A percentile compares a stretch with the other conserved stretches of the same genome.
These are phyloP conservation scores for Capniomyces stellatus DNA, from an alignment of 371 early-diverging fungal genomes.

Conservation along the genomic window DNA sequence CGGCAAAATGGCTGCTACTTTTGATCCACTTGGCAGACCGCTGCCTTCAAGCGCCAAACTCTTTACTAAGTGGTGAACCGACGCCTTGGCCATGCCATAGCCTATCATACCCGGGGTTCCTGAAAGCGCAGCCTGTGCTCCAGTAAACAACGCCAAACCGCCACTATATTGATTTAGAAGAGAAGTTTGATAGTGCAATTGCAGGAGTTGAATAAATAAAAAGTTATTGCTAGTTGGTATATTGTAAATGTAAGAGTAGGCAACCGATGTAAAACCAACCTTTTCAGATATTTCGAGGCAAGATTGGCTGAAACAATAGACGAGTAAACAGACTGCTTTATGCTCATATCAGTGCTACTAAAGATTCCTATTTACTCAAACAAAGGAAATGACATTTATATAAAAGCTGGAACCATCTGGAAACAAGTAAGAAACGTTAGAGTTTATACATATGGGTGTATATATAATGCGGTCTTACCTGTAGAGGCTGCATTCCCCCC, in stretches of 20 bases:
- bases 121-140: slow-evolving; percentile 56
- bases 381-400: not conserved
- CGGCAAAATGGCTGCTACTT: slow-evolving; percentile 59
- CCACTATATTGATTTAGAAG: slow-evolving; percentile 31
- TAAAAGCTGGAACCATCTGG: no score
- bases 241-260: not conserved
- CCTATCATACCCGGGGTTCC: slow-evolving; percentile 79
- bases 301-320: slow-evolving; percentile 66
- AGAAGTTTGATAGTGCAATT: not conserved
- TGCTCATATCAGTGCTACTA: slow-evolving; percentile 46
- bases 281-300: slow-evolving; percentile 53
- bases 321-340: slow-evolving; percentile 62
- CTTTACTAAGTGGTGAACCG: slow-evolving; percentile 76
- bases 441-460: no score
- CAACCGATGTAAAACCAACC: not conserved
- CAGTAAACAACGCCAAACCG: slow-evolving; percentile 68
- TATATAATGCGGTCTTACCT: no score
- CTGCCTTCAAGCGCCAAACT: slow-evolving; percentile 50
- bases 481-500: slow-evolving; percentile 69
- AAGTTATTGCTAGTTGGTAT: not conserved
- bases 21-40: slow-evolving; percentile 56
- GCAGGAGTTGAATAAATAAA: not conserved
- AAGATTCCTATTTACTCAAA: slow-evolving; percentile 32
- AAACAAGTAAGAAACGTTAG: no score
- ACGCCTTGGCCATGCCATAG: slow-evolving; percentile 91